Percentiles rank a stretch among this genome's conserved stretches.
These are phyloP conservation scores for Populus hybrid DNA, from an alignment of 441 rosid species.

Conservation along the genomic window DNA sequence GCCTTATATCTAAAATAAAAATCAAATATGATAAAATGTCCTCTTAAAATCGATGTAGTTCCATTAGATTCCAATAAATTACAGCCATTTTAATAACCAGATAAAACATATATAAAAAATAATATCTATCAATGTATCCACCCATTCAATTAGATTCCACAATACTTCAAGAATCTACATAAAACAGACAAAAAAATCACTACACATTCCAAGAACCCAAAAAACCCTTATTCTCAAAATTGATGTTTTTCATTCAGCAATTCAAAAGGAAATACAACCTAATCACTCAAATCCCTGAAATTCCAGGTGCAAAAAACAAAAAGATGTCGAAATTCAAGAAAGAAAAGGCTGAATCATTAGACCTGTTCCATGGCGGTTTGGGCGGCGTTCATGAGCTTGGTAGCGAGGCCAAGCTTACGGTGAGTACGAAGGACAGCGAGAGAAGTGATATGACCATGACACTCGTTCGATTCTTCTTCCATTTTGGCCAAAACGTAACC, in stretches of 20 bases:
- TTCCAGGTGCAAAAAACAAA: not conserved
- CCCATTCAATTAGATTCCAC: not conserved
- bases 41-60: not conserved
- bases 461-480: conserved; percentile 96
- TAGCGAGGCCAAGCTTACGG: conserved; percentile 90
- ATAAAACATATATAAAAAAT: not conserved
- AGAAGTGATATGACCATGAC: conserved; percentile 97
- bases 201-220: not conserved
- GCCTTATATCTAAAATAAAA: not conserved
- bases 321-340: not conserved
- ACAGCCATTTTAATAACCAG: not conserved
- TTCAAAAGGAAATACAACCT: not conserved
- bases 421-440: conserved; percentile 99
- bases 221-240: not conserved
- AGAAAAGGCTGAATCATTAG: not conserved
- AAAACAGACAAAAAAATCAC: not conserved
- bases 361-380: conserved; percentile 99
- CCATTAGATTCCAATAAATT: not conserved
- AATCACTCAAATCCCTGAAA: not conserved
- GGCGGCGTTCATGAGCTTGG: conserved; percentile 98
- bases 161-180: not conserved
- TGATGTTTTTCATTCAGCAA: not conserved
- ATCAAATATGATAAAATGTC: not conserved
- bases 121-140: not conserved
- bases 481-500: conserved; percentile 96